Evolutionary conservation across 805 yeast genomes (phyloP).

Genomic region (Ogataea methylovora): DNA sequence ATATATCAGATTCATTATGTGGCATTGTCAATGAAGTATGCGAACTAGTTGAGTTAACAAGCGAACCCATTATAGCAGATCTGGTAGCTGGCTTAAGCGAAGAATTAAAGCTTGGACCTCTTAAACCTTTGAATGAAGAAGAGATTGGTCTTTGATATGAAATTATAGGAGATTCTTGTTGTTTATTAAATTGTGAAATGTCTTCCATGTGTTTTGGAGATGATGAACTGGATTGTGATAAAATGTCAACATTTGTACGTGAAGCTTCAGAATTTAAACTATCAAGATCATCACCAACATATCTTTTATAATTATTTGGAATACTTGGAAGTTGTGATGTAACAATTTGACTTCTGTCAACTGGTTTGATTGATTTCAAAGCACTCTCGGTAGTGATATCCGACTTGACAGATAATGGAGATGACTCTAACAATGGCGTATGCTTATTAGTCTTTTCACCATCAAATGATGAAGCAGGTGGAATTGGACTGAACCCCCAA

Average conservation of each 20-base stretch:
- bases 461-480: background rate
- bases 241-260: no score
- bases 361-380: no score
- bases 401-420: no score
- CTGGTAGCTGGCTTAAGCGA: constrained; percentile 18
- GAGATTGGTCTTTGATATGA: constrained; percentile 32
- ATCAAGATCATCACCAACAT: constrained; percentile 1
- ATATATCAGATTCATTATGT: constrained; percentile 13
- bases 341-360: no score
- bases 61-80: constrained; percentile 22
- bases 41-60: constrained; percentile 26
- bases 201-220: no score
- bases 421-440: no score
- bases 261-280: constrained; percentile 3
- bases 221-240: no score
- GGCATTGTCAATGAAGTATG: constrained; percentile 15
- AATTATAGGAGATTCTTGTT: no score
- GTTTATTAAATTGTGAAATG: no score
- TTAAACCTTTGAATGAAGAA: constrained; percentile 56
- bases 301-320: background rate
- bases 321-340: no score
- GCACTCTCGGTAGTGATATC: no score
- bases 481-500: background rate
- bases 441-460: background rate
- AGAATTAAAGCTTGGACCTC: constrained; percentile 46